These are phyloP conservation scores for Naganishia vishniacii DNA, from an alignment of 768 basidiomycete genomes.

Conservation along the genomic window DNA sequence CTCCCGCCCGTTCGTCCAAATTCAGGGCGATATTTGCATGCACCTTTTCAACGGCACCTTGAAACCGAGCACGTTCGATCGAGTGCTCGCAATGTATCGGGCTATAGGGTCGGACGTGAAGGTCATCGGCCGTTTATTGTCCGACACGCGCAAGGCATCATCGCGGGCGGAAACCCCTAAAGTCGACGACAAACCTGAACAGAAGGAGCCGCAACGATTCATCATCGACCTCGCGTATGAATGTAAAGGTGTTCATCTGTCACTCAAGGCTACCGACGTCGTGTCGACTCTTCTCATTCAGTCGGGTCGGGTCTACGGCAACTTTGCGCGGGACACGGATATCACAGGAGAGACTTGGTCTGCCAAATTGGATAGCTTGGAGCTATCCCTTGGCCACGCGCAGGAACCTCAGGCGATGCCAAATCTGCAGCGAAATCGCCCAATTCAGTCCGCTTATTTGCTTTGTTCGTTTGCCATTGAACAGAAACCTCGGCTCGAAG, in stretches of 20 bases:
- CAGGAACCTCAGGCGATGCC: neutral
- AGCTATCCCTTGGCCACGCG: conserved; percentile 71
- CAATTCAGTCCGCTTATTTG: conserved; percentile 10
- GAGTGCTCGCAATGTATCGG: conserved; percentile 40
- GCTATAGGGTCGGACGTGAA: conserved; percentile 35
- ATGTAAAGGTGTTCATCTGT: conserved; percentile 26
- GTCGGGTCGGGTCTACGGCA: conserved; percentile 10
- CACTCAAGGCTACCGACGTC: conserved; percentile 36
- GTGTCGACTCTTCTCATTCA: conserved; percentile 27
- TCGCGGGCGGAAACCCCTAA: too few relatives aligned
- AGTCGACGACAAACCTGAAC: neutral
- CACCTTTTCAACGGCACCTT: conserved; percentile 39
- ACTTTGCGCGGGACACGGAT: conserved; percentile 18
- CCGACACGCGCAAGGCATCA: conserved; percentile 19
- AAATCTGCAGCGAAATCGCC: neutral
- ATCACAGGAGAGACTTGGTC: conserved; percentile 54
- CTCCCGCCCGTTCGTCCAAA: neutral
- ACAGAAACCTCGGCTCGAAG: conserved; percentile 54
- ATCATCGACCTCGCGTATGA: conserved; percentile 3
- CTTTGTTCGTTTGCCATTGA: conserved; percentile 11
- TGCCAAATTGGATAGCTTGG: conserved; percentile 65
- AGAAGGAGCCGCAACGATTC: neutral
- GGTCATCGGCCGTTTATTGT: conserved; percentile 2
- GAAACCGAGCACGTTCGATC: conserved; percentile 43
- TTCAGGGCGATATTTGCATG: conserved; percentile 18